Conservation (phyloP, 192 early-diverging fungal species). For the Podila clonocystis region DNA sequence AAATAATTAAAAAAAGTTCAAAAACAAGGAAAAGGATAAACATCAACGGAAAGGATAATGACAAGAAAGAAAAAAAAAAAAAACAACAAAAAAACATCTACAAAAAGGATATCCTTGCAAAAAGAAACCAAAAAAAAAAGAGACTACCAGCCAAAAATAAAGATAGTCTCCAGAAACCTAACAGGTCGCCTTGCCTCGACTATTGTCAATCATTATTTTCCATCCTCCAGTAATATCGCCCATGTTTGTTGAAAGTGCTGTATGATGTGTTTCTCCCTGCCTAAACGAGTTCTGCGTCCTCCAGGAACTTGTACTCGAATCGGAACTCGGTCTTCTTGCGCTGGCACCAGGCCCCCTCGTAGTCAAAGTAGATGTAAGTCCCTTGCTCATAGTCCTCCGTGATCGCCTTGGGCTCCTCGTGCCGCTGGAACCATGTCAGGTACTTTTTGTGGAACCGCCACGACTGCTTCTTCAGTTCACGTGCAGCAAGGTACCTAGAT, state of each 20-base stretch:
- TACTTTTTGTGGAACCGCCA: slow-evolving; percentile 99
- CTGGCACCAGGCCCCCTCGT: slow-evolving; percentile 96
- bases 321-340: slow-evolving; percentile 96
- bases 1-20: not conserved
- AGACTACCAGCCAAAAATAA: too few relatives aligned
- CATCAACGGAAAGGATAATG: not conserved
- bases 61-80: too few relatives aligned
- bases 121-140: too few relatives aligned
- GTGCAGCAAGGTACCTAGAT: slow-evolving; percentile 85
- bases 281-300: slow-evolving; percentile 79
- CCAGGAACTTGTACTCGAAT: slow-evolving; percentile 90
- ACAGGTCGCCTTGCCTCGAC: too few relatives aligned
- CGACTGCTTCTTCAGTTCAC: slow-evolving; percentile 95
- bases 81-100: too few relatives aligned
- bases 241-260: too few relatives aligned
- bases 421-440: slow-evolving; percentile 98
- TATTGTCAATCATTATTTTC: too few relatives aligned
- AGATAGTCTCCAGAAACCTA: too few relatives aligned
- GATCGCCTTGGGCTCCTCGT: slow-evolving; percentile 94
- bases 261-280: too few relatives aligned
- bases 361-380: slow-evolving; percentile 99
- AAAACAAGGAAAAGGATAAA: not conserved
- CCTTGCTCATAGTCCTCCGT: slow-evolving; percentile 98
- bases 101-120: too few relatives aligned
- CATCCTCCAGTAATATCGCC: too few relatives aligned